These are phyloP conservation scores for Neotropicomus parvogracilis DNA, from an alignment of 1,284 basidiomycete species.

Conservation along the genomic window DNA sequence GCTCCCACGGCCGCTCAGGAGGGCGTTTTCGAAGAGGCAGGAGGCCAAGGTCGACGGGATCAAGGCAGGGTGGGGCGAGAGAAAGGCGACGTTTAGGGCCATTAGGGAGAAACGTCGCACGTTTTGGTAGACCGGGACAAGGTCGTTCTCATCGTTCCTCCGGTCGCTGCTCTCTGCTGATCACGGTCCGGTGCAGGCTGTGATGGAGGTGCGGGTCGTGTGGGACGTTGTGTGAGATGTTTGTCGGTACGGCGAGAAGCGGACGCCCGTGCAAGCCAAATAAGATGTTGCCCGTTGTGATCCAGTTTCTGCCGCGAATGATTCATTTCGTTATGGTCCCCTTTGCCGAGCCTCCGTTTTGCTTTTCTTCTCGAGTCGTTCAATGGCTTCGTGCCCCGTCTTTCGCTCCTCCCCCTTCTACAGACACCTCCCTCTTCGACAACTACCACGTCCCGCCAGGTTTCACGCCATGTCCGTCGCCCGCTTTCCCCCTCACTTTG, in stretches of 20 bases:
- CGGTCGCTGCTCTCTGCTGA: constrained; percentile 1
- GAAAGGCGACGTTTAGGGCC: constrained; percentile 49
- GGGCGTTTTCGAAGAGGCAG: constrained; percentile 35
- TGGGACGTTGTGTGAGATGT: too few species aligned
- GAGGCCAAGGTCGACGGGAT: constrained; percentile 40
- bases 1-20: constrained; percentile 45
- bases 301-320: not conserved
- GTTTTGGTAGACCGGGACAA: constrained; percentile 44
- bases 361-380: too few species aligned
- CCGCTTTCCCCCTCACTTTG: constrained; percentile 50
- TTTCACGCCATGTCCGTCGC: constrained; percentile 26
- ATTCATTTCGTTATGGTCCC: not conserved
- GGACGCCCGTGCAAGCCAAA: not conserved
- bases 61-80: constrained; percentile 57
- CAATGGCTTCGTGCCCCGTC: constrained; percentile 18
- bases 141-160: not conserved
- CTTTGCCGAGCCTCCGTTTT: not conserved
- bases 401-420: too few species aligned
- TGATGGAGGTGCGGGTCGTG: too few species aligned
- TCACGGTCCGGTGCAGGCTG: not conserved
- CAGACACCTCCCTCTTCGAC: too few species aligned
- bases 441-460: too few species aligned
- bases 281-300: not conserved
- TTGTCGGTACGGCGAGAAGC: constrained; percentile 4
- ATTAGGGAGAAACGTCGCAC: constrained; percentile 54